Evolutionary conservation across 2,329 filamentous ascomycete species (phyloP), one percentile per base, ranked within the genome.

Genomic region (Colletotrichum falcatum): DNA sequence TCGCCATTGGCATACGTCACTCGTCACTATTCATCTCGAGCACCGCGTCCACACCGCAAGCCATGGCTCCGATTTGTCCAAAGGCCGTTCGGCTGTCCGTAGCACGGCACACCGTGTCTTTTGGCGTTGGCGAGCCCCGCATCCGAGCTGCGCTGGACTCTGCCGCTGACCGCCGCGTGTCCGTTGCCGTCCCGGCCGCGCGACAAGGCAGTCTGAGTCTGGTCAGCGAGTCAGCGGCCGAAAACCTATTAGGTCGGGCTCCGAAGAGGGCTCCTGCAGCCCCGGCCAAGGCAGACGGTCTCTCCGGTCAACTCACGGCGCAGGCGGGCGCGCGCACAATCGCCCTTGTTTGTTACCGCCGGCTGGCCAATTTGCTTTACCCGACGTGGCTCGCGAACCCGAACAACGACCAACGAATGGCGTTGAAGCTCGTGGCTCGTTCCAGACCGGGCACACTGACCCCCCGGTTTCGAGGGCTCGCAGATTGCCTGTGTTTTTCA

Each of bases 131-230:
- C 3, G 20, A 1, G 44, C 4, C 5, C 44, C 44, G 64, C 60
- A 48, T 8, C 26, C 20, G 53, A 16, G 53, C 54, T 61, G 16
- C 30, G 35, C 28, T 35, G 35, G 64, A 7, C 1, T n/a, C 30
- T 37, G 37, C n/a, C 7, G 6, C 12, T 37, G 62, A 66, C 63
- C 18, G 14, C 48, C 62, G 62, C 55, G 49, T 61, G 26, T 44
- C 48, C 44, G 20, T 61, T 39, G 11, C 28, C 35, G 28, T 18
- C 53, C 64, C 44, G 16, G 28, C 33, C 39, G 33, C 39, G 33
- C 42, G 46, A 70, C 48, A 23, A 23, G 37, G 4, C 30, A 30
- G 2, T 14, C 35, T 48, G 30, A 30, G 2, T 14, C 35, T 48
- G 30, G 26, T 35, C 7, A 55, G 16, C 61, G 37, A 28, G 23